Evolutionary conservation across 2,329 filamentous ascomycete genomes (phyloP).

Genomic region (Neodidymelliopsis sp.): DNA sequence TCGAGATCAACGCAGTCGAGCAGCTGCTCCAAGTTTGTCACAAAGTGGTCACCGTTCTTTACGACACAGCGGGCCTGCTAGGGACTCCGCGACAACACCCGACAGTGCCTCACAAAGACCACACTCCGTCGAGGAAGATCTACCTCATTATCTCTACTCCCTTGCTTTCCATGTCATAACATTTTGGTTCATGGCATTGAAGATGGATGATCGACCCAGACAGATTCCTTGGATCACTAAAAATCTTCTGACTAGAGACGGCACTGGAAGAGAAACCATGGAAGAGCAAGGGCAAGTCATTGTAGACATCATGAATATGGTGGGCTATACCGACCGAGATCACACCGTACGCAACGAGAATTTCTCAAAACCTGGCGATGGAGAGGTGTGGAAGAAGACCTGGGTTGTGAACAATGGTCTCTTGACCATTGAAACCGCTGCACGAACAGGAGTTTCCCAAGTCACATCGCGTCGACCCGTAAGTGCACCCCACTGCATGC

Average conservation of each 20-base stretch:
- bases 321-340: slow-evolving; percentile 83
- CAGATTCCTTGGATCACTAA: slow-evolving; percentile 91
- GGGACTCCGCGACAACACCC: slow-evolving; percentile 48
- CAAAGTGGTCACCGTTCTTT: slow-evolving; percentile 48
- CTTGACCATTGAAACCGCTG: slow-evolving; percentile 76
- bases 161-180: slow-evolving; percentile 94
- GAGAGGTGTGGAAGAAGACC: slow-evolving; percentile 70
- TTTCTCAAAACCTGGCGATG: slow-evolving; percentile 71
- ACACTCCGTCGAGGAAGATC: slow-evolving; percentile 68
- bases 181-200: slow-evolving; percentile 94
- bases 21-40: slow-evolving; percentile 33
- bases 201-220: slow-evolving; percentile 80
- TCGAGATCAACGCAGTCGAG: slow-evolving; percentile 65
- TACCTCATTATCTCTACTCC: slow-evolving; percentile 92
- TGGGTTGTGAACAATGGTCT: slow-evolving; percentile 79
- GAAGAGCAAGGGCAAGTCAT: slow-evolving; percentile 95
- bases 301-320: slow-evolving; percentile 92
- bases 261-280: slow-evolving; percentile 74
- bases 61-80: slow-evolving; percentile 54
- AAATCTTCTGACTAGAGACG: slow-evolving; percentile 79
- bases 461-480: slow-evolving; percentile 76
- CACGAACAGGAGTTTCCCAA: slow-evolving; percentile 70
- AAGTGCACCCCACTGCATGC: slow-evolving; percentile 61
- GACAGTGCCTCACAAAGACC: slow-evolving; percentile 47
- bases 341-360: slow-evolving; percentile 72